Conservation (phyloP, 257 asterid genomes). For the Scutellaria galericulata region DNA sequence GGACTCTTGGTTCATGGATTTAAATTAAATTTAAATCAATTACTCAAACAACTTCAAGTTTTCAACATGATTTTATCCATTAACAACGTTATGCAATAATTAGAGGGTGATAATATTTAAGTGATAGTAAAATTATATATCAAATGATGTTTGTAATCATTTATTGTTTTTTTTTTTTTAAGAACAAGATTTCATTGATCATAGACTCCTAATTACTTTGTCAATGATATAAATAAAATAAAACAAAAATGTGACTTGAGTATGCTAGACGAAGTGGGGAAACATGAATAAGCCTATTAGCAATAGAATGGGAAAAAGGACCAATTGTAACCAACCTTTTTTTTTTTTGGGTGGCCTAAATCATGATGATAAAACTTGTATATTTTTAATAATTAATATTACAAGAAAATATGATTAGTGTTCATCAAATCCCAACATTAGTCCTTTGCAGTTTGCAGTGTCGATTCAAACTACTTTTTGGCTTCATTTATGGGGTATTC, state of each 20-base stretch:
- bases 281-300: conserved; percentile 4
- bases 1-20: too few species aligned
- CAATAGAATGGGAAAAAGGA: conserved; percentile 14
- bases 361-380: conserved; percentile 42
- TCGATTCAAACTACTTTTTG: conserved; percentile 47
- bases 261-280: not conserved
- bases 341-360: conserved; percentile 27
- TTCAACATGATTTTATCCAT: too few species aligned
- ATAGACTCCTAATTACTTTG: not conserved
- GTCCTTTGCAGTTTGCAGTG: conserved; percentile 30
- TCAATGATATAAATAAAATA: not conserved
- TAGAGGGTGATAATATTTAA: too few species aligned
- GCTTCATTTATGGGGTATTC: conserved; percentile 36
- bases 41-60: too few species aligned
- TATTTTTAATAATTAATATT: not conserved
- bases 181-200: not conserved
- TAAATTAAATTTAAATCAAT: too few species aligned
- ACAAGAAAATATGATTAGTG: conserved; percentile 33
- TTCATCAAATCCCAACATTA: conserved; percentile 38
- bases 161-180: not conserved
- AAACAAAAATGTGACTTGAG: not conserved
- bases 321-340: conserved; percentile 21
- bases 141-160: conserved; percentile 6
- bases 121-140: not conserved
- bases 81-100: too few species aligned